Conservation (phyloP, 495 filamentous ascomycete species). For the Xylaria bambusicola region DNA sequence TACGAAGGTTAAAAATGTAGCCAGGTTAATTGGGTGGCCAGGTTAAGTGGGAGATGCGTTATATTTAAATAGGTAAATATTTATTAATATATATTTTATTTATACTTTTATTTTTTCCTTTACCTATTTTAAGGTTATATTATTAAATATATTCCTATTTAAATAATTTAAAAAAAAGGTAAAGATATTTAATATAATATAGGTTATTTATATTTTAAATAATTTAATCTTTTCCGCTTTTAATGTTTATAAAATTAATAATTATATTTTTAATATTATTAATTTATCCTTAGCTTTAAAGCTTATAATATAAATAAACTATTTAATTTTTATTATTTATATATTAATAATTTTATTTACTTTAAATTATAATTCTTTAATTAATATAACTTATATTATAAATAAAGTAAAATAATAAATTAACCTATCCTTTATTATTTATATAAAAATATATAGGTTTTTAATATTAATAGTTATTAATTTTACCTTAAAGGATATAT, state of each 20-base stretch:
- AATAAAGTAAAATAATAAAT: not conserved
- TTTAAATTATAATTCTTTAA: not conserved
- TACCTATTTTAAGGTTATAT: no score
- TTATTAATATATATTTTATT: not conserved
- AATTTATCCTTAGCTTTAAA: not conserved
- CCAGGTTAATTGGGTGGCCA: no score
- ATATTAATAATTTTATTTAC: not conserved
- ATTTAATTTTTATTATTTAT: not conserved
- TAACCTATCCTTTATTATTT: not conserved
- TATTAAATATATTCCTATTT: no score
- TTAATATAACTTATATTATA: not conserved
- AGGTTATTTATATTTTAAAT: conserved; percentile 3
- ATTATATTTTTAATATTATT: not conserved
- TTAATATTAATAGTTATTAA: not conserved
- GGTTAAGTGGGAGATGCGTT: no score
- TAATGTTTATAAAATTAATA: not conserved
- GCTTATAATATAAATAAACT: not conserved
- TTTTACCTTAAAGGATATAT: not conserved
- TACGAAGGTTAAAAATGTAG: no score
- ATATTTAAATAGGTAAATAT: not conserved
- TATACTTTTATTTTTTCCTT: not conserved
- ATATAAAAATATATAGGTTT: not conserved
- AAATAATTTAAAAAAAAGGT: not conserved
- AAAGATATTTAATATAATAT: not conserved
- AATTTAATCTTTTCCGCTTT: not conserved